Base-by-base conservation (phyloP, 2,329 filamentous ascomycete genomes). In the Botrytis fabae region DNA sequence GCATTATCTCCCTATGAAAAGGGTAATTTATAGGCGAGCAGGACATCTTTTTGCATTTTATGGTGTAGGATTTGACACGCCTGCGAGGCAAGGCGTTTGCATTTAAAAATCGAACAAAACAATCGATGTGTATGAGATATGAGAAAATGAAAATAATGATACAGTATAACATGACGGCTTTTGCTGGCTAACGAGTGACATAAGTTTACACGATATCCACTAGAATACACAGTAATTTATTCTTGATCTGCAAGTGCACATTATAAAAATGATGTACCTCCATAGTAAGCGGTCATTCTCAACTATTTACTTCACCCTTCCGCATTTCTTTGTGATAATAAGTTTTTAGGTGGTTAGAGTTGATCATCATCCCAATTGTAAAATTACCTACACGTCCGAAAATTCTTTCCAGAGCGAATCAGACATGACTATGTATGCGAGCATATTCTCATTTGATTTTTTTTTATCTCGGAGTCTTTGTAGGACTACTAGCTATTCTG, bases 11-110 rank as follows among this genome's bases (percentile, higher is more conserved):
- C 32, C 38, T 28, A 8, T 25, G 48, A 42, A 35, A 28, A 57
- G n/a, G 48, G 18, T 69, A 2, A 9, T 65, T 57, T 18, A 32
- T 10, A 32, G n/a, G 65, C 35, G 25, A 68, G 25, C 9, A 18
- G 18, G n/a, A 18, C 1, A 25, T 20, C 4, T 57, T 25, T 68
- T 69, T 69, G 65, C 48, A 69, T 57, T 54, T 32, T 57, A 4
- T 18, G 65, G 38, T 28, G 35, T 32, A 22, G 48, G 48, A 10
- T 32, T 32, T 57, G 35, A 57, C 25, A 22, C 18, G 42, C 38
- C 65, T 57, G n/a, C 18, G 7, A 69, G 38, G 3, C 48, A 57
- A 32, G 65, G 65, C 48, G 65, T 57, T 69, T 69, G 48, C 48
- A 42, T 69, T 42, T 7, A 57, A 42, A 10, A 10, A 69, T 68